These are phyloP conservation scores for Geosmithia putterillii DNA, from an alignment of 2,329 filamentous ascomycete genomes.

Conservation along the genomic window DNA sequence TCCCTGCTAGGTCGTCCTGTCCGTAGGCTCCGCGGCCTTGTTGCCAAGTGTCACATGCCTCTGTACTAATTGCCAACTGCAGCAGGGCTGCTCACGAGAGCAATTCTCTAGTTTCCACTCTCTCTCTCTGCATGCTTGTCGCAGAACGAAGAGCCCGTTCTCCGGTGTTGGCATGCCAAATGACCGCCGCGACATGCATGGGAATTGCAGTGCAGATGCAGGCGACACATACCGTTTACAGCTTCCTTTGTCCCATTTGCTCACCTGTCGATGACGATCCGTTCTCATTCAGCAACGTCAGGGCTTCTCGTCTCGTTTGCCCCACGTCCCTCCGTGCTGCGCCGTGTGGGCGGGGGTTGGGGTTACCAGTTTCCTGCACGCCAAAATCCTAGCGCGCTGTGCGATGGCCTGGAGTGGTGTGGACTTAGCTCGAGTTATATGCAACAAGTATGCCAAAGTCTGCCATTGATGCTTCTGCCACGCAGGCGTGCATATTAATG, in stretches of 20 bases:
- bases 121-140: no score
- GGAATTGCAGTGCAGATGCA: no score
- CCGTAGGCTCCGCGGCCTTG: not conserved
- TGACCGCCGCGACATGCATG: no score
- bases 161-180: no score
- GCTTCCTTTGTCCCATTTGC: not conserved
- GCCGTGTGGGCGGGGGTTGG: not conserved
- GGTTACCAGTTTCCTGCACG: not conserved
- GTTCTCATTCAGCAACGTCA: not conserved
- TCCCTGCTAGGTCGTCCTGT: not conserved
- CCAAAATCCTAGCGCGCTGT: not conserved
- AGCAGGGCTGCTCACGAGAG: no score
- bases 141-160: no score
- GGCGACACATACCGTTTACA: no score
- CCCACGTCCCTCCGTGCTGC: not conserved
- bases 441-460: no score
- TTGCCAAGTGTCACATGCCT: not conserved
- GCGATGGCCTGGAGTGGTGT: not conserved
- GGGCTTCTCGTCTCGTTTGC: not conserved
- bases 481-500: no score
- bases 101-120: no score
- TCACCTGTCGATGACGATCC: not conserved
- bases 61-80: no score
- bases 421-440: no score
- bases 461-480: not conserved